Percentiles rank a stretch among this genome's conserved stretches.
phyloP scores from a whole-genome alignment of 139 green algal species.

The Pycnococcus provasolii region DNA sequence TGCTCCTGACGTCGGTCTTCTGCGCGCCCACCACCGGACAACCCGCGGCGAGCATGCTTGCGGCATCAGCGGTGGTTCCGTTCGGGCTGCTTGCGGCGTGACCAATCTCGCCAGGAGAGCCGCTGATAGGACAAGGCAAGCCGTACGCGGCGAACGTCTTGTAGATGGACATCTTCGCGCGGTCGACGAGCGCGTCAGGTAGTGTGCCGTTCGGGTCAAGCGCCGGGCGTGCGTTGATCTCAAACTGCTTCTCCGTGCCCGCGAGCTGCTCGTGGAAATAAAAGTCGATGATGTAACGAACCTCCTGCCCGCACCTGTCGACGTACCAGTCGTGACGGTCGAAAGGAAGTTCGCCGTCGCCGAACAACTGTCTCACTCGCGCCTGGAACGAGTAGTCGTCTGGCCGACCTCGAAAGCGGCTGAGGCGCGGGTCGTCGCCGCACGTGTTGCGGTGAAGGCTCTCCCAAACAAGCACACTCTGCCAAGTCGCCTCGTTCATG shows the following conservation, averaged over 20 bases:
- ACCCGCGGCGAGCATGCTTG: too few species aligned
- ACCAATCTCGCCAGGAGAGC: slow-evolving; percentile 20
- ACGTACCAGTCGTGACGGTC: slow-evolving; percentile 91
- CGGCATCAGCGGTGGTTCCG: too few species aligned
- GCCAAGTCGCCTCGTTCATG: slow-evolving; percentile 94
- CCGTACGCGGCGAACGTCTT: slow-evolving; percentile 63
- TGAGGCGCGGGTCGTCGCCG: slow-evolving; percentile 47
- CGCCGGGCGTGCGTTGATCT: slow-evolving; percentile 68
- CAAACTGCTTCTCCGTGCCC: slow-evolving; percentile 69
- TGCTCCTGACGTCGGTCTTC: too few species aligned
- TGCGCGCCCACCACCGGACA: too few species aligned
- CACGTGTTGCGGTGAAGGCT: slow-evolving; percentile 61
- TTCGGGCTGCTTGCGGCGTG: too few species aligned
- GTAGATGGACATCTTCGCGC: slow-evolving; percentile 85
- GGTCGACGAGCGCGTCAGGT: slow-evolving; percentile 49
- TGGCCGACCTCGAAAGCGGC: slow-evolving; percentile 69
- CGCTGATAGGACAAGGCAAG: slow-evolving; percentile 80
- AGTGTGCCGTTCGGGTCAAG: slow-evolving; percentile 49
- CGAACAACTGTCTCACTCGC: slow-evolving; percentile 45
- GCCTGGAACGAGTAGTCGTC: slow-evolving; percentile 78
- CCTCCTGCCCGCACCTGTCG: slow-evolving; percentile 65
- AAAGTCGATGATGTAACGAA: slow-evolving; percentile 95
- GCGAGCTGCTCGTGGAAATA: slow-evolving; percentile 89
- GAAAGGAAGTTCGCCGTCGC: slow-evolving; percentile 59
- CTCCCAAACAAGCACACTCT: slow-evolving; percentile 69